phyloP scores from a whole-genome alignment of 495 filamentous ascomycete species.

The Annulohypoxylon nitens region DNA sequence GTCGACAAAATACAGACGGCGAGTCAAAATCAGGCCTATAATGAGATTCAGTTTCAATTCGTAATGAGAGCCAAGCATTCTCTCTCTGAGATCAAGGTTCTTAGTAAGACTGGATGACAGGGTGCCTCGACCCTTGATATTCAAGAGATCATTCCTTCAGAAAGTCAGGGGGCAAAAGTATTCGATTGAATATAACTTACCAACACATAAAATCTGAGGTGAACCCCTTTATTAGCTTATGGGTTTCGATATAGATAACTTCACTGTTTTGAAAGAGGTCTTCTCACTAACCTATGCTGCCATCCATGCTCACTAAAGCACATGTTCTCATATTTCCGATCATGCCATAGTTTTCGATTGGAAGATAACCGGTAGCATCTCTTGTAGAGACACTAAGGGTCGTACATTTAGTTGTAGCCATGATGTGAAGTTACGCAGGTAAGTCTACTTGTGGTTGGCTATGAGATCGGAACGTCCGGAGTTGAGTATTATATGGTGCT shows the following conservation, averaged over 20 bases:
- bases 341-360: conserved; percentile 81
- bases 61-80: too few species aligned
- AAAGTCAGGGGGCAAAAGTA: neutral
- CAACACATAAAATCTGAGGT: conserved; percentile 78
- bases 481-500: neutral
- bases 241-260: neutral
- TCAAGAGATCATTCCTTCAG: too few species aligned
- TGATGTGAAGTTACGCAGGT: neutral
- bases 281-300: conserved; percentile 62
- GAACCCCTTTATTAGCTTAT: conserved; percentile 25
- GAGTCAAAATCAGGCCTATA: conserved; percentile 77
- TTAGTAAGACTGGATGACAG: neutral
- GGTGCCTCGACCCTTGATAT: too few species aligned
- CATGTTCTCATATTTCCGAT: conserved; percentile 85
- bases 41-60: too few species aligned
- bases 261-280: neutral
- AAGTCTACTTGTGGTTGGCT: neutral
- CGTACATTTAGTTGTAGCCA: conserved; percentile 43
- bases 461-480: conserved; percentile 10
- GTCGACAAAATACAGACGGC: conserved; percentile 73
- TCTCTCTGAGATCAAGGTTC: neutral
- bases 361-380: conserved; percentile 63
- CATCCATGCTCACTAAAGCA: conserved; percentile 76
- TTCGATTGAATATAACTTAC: conserved; percentile 51
- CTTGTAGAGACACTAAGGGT: conserved; percentile 49